These are phyloP conservation scores for Boletus huronensis DNA, from an alignment of 768 basidiomycete species.

Conservation along the genomic window DNA sequence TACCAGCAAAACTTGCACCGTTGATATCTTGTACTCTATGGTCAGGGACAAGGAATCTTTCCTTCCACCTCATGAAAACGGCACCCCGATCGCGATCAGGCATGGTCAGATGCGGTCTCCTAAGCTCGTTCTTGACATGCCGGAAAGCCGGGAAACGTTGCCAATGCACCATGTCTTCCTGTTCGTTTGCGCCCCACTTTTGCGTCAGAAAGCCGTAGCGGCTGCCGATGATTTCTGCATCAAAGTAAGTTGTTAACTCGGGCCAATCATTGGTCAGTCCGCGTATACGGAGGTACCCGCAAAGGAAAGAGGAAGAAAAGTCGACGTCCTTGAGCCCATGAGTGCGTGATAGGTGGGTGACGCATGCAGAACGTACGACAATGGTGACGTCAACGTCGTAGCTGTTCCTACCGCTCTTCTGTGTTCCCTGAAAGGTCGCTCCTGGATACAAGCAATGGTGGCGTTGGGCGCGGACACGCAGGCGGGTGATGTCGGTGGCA, in stretches of 20 bases:
- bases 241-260: constrained; percentile 94
- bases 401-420: constrained; percentile 89
- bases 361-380: constrained; percentile 56
- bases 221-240: constrained; percentile 91
- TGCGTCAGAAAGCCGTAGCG: constrained; percentile 89
- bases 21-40: constrained; percentile 91
- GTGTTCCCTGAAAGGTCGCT: constrained; percentile 83
- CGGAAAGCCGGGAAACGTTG: constrained; percentile 88
- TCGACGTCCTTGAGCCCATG: constrained; percentile 70
- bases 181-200: constrained; percentile 87
- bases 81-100: constrained; percentile 72
- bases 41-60: constrained; percentile 93
- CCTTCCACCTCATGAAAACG: constrained; percentile 97
- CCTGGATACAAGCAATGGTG: constrained; percentile 87
- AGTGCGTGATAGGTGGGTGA: constrained; percentile 1
- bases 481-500: constrained; percentile 67
- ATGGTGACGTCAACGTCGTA: constrained; percentile 95
- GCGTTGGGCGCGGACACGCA: constrained; percentile 67
- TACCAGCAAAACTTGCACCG: constrained; percentile 93
- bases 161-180: constrained; percentile 95
- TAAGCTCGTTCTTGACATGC: constrained; percentile 74
- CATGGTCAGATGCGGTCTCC: constrained; percentile 75
- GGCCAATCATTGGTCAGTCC: constrained; percentile 94
- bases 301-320: constrained; percentile 78
- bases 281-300: constrained; percentile 90